These are phyloP conservation scores for Stemphylium vesicarium DNA, from an alignment of 2,329 filamentous ascomycete genomes.

Conservation along the genomic window DNA sequence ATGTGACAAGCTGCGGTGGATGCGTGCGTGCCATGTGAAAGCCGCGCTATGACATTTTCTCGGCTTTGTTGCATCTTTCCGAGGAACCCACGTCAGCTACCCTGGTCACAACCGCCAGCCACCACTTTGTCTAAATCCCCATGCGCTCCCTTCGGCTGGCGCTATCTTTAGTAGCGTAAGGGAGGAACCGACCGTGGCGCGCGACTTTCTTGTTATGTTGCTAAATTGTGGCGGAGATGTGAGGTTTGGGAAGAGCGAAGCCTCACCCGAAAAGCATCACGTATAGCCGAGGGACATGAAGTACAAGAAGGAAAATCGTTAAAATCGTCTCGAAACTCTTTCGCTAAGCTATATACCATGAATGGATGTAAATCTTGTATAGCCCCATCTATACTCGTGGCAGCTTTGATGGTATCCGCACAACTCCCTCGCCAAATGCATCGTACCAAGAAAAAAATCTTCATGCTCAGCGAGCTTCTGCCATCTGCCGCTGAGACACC, in stretches of 20 bases:
- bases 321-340: neutral
- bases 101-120: neutral
- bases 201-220: neutral
- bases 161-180: neutral
- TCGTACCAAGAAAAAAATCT: neutral
- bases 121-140: neutral
- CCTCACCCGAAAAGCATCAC: neutral
- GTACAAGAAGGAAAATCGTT: neutral
- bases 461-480: conserved; percentile 2
- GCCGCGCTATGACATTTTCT: conserved; percentile 22
- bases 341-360: conserved; percentile 1
- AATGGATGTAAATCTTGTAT: neutral
- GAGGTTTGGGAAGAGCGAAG: neutral
- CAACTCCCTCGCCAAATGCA: neutral
- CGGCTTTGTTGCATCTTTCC: conserved; percentile 17
- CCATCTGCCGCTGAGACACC: neutral
- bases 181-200: too few relatives aligned
- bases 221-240: neutral
- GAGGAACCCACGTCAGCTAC: conserved; percentile 1
- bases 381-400: neutral
- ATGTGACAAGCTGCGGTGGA: conserved; percentile 31
- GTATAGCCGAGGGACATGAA: neutral
- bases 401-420: neutral
- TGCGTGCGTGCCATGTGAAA: conserved; percentile 28
- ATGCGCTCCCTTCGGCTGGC: neutral